Evolutionary conservation across 805 yeast species (phyloP).

Genomic region (Metschnikowia noctiluminum): DNA sequence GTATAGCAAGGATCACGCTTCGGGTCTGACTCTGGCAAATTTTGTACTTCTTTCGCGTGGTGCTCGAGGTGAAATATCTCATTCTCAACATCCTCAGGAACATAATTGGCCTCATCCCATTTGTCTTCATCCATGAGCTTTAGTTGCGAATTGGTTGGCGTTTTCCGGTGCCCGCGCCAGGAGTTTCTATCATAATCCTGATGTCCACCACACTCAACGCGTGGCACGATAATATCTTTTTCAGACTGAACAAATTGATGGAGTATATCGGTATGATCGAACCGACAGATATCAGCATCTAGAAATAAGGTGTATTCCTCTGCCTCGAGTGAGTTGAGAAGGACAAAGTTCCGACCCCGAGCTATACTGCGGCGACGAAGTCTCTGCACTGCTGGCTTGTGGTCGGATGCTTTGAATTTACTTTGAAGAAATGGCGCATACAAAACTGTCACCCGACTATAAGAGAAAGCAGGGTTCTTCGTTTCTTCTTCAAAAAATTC

Average conservation of each 20-base stretch:
- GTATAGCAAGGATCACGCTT: slow-evolving; percentile 10
- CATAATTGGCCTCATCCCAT: slow-evolving; percentile 32
- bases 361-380: slow-evolving; percentile 36
- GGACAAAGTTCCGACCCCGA: slow-evolving; percentile 33
- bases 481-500: slow-evolving; percentile 16
- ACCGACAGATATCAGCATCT: slow-evolving; percentile 33
- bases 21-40: slow-evolving; percentile 3
- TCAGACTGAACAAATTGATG: slow-evolving; percentile 25
- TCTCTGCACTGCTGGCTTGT: slow-evolving; percentile 24
- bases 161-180: slow-evolving; percentile 38
- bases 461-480: slow-evolving; percentile 1
- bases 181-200: slow-evolving; percentile 39
- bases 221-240: slow-evolving; percentile 37
- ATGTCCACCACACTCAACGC: slow-evolving; percentile 25
- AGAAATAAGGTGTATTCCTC: slow-evolving; percentile 35
- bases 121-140: slow-evolving; percentile 12
- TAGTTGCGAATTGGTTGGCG: slow-evolving; percentile 22
- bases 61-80: slow-evolving; percentile 28
- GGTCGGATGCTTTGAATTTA: slow-evolving; percentile 11
- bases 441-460: slow-evolving; percentile 12
- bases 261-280: slow-evolving; percentile 25
- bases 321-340: slow-evolving; percentile 23
- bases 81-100: slow-evolving; percentile 29
- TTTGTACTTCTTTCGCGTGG: slow-evolving; percentile 15
- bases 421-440: slow-evolving; percentile 14